Evolutionary conservation across 164 flowering plant genomes (phyloP).

Genomic region (Magnolia sinica): DNA sequence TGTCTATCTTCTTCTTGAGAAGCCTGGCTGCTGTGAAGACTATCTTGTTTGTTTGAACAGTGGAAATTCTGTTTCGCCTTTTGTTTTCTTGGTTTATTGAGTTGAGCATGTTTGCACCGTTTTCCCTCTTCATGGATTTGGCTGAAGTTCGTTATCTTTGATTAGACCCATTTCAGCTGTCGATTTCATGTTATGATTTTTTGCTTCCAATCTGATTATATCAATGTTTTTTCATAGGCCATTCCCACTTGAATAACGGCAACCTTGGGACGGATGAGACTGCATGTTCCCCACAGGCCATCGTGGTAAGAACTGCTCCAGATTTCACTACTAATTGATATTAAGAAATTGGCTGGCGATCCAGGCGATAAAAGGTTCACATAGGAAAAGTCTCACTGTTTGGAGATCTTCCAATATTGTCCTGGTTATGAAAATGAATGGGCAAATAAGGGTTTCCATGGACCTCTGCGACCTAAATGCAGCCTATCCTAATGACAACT

Average conservation of each 20-base stretch:
- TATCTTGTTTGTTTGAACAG: too few species aligned
- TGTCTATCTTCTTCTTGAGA: background rate
- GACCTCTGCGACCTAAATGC: too few species aligned
- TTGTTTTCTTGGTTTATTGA: background rate
- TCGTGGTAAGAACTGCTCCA: conserved; percentile 27
- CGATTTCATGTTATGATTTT: background rate
- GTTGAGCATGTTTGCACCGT: background rate
- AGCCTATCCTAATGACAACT: too few species aligned
- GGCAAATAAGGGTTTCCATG: too few species aligned
- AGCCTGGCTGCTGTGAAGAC: background rate
- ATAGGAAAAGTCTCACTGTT: background rate
- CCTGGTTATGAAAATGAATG: too few species aligned
- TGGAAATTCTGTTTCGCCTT: background rate
- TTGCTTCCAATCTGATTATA: background rate
- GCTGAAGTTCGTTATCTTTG: background rate
- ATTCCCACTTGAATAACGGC: conserved; percentile 34
- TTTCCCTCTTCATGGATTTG: background rate
- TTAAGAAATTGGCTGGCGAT: background rate
- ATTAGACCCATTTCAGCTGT: background rate
- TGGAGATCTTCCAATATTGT: too few species aligned
- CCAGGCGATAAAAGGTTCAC: background rate
- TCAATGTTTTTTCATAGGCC: conserved; percentile 28
- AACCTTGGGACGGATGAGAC: conserved; percentile 35
- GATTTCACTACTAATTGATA: background rate
- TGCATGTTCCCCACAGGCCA: conserved; percentile 23